Base-by-base conservation (phyloP, 1,139 yeast species). In the Scheffersomyces stambukii region DNA sequence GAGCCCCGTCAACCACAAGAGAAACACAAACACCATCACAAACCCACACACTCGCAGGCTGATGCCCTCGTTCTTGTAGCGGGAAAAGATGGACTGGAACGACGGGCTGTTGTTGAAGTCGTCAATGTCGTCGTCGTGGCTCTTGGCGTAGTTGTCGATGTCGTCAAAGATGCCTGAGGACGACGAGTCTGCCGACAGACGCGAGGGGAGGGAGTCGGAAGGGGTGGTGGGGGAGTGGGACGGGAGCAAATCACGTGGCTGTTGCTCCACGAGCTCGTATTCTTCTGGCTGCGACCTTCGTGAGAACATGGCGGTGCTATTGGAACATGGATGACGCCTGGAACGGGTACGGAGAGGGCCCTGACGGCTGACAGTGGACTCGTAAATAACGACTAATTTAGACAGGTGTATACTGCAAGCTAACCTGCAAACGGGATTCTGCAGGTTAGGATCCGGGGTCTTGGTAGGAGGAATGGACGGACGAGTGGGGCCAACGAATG, bases 141-240 rank as follows among this genome's bases (percentile, higher is more conserved):
- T 32, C n/a, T 21, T 7, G 13, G 48, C 34, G 35, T 36, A 50
- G 8, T 38, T 46, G 16, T 52, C 50, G 20, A 60, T 48, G 18
- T 52, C 54, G 7, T 57, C 57, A 36, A 65, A 62, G 8, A 63
- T 19, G 5, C 28, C 43, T 0, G 70, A 64, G 5, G 53, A 21
- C 21, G 38, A 42, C 8, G 55, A 46, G 4, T 45, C 54, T 4
- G 31, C 27, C 1, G 52, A 43, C 12, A 23, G 23, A 21, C 46
- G 37, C 5, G 16, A 17, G 14, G 20, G 16, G 4, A 4, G 15
- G 11, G 20, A 18, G 3, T 7, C 11, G 3, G 10, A 3, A 18
- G 10, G 9, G 3, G 11, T 10, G 10, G 20, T 18, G 20, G 4
- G 5, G 4, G 19, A 5, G 19, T 8, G n/a, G 19, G 19, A 9